Base-by-base conservation (phyloP, 2,329 filamentous ascomycete species). In the Beauveria bassiana region DNA sequence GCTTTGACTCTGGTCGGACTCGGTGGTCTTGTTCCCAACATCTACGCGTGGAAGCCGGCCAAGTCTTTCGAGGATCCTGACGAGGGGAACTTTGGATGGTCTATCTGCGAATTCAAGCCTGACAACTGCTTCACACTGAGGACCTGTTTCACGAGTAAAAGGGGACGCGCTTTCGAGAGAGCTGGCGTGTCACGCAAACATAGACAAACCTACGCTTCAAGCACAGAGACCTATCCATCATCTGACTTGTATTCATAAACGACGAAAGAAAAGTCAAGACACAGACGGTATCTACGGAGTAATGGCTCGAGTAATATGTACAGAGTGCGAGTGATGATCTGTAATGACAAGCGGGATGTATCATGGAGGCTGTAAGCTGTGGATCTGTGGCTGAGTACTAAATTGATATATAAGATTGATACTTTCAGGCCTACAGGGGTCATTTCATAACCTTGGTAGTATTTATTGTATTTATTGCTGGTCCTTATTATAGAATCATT, bases 301-400 rank as follows among this genome's bases (percentile, higher is more conserved):
- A n/a, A n/a, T 18, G 81, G 75, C 65, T 78, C 79, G 64, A 85
- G 28, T 67, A 65, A 62, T 78, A 75, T 3, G 79, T 74, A 56
- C 72, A 70, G 24, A 79, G 66, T 1, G 77, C 77, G 5, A 4
- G 14, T 2, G 12, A 34, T 5, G 31, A 34, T 34, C 9, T 31
- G 9, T 3, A 31, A 31, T 31, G 28, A 9, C 28, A 31, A 10
- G 28, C 28, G 9, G 28, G 31, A 34, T 3, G 31, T 3, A 34
- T 34, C 31, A 77, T 54, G 2, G 75, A 76, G 1, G 49, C 26
- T 34, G 49, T 34, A 51, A 51, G 49, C 49, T 24, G 49, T 52
- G 49, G 49, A 34, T 18, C 28, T 12, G 49, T 14, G 49, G 49
- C 49, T 52, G 49, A 38, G 18, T 3, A 18, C 28, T 4, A 52